Evolutionary conservation across 768 basidiomycete genomes (phyloP), one percentile per base, ranked within the genome.

Genomic region (Boletus rubropictus): DNA sequence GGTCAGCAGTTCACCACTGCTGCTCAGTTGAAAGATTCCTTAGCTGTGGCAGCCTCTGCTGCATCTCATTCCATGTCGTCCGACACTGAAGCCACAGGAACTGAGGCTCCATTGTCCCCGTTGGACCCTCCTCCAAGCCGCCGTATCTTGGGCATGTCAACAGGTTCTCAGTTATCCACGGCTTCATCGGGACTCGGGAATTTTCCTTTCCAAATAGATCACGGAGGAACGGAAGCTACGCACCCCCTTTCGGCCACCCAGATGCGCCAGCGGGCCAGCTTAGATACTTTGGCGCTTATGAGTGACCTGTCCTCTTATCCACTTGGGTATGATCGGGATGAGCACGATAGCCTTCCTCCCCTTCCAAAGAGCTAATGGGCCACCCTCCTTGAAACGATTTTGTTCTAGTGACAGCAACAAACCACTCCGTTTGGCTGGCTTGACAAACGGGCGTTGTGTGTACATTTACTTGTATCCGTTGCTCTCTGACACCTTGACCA

Each of bases 201-300:
- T 21, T 91, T 89, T 75, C 82, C 88, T 32, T 91, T 91, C 78
- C 86, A 89, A 51, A 87, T 91, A 58, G 86, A 88, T 54, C 72
- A 81, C 27, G 81, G 81, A 46, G 66, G 59, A 29, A 51, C 60
- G 15, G 77, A 77, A 31, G 54, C 59, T 20, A 38, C 36, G 17
- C 58, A 58, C 2, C 44, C 61, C 18, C 68, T 73, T 25, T 61
- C 74, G 32, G 60, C 69, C 54, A 65, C 69, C 49, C 67, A 69
- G 38, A 58, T 52, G 18, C 78, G 79, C 32, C 80, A 82, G 63
- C 80, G 89, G 43, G 89, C 89, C 24, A 91, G 89, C 61, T 69
- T 92, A 54, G 89, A 92, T 57, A 91, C 89, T 0, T 72, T 92
- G 28, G 88, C 85, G 3, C 74, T 92, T 49, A 91, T 89, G 51